These are phyloP conservation scores for Coccinonectria pachysandricola DNA, from an alignment of 2,329 filamentous ascomycete genomes.

Conservation along the genomic window DNA sequence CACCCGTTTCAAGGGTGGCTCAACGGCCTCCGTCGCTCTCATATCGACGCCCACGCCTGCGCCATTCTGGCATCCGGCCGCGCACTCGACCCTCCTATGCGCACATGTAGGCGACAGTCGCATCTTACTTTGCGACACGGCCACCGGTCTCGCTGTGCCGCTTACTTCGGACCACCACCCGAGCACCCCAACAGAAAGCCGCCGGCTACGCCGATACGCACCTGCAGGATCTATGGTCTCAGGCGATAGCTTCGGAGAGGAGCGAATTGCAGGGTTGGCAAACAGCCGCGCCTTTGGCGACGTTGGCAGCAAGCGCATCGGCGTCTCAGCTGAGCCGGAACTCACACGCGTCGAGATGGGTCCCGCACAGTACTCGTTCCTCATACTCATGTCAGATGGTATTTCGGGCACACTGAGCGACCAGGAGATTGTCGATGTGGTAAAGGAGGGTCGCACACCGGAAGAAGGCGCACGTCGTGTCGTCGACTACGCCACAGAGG, in stretches of 20 bases:
- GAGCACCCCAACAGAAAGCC: slow-evolving; percentile 72
- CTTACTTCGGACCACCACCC: slow-evolving; percentile 90
- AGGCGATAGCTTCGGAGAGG: slow-evolving; percentile 86
- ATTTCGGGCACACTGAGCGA: slow-evolving; percentile 78
- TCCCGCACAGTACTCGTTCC: slow-evolving; percentile 78
- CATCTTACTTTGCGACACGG: slow-evolving; percentile 78
- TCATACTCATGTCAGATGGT: slow-evolving; percentile 83
- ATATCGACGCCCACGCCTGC: slow-evolving; percentile 86
- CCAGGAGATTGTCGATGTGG: slow-evolving; percentile 90
- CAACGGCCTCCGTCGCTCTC: slow-evolving; percentile 79
- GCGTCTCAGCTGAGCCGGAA: slow-evolving; percentile 89
- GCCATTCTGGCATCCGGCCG: slow-evolving; percentile 90
- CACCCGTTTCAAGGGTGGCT: slow-evolving; percentile 82
- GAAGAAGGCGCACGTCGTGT: slow-evolving; percentile 73
- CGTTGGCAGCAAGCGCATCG: slow-evolving; percentile 81
- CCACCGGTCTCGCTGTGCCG: slow-evolving; percentile 68
- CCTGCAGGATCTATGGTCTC: slow-evolving; percentile 69
- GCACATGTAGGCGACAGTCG: slow-evolving; percentile 92
- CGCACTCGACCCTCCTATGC: slow-evolving; percentile 71
- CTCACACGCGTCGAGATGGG: slow-evolving; percentile 68
- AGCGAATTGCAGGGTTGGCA: slow-evolving; percentile 84
- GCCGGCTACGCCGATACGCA: slow-evolving; percentile 74
- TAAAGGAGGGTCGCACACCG: slow-evolving; percentile 88
- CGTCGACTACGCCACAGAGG: slow-evolving; percentile 81
- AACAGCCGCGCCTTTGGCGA: slow-evolving; percentile 94